Evolutionary conservation across 805 yeast species (phyloP).

Genomic region (Ogataea pilisensis): DNA sequence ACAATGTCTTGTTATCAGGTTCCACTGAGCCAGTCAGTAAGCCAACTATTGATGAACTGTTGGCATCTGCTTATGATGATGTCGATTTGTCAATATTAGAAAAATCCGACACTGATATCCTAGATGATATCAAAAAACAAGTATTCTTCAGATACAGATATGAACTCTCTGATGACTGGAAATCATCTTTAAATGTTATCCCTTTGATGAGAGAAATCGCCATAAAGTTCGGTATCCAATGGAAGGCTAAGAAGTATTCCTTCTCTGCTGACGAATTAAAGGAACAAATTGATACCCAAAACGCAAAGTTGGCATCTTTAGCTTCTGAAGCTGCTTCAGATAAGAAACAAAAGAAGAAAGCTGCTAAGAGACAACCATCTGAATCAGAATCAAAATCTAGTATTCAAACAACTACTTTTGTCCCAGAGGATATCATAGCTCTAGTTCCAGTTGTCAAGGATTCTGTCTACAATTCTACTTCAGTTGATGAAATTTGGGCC

Average conservation of each 20-base stretch:
- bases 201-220: slow-evolving; percentile 67
- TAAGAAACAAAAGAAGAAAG: slow-evolving; percentile 18
- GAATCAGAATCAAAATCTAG: slow-evolving; percentile 9
- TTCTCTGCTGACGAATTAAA: slow-evolving; percentile 43
- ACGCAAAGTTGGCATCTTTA: slow-evolving; percentile 14
- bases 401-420: slow-evolving; percentile 39
- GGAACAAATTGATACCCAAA: slow-evolving; percentile 21
- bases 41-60: slow-evolving; percentile 41
- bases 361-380: slow-evolving; percentile 20
- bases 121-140: slow-evolving; percentile 44
- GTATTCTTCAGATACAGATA: slow-evolving; percentile 63
- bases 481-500: slow-evolving; percentile 73
- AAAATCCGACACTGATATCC: slow-evolving; percentile 40
- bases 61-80: slow-evolving; percentile 39
- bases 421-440: slow-evolving; percentile 58
- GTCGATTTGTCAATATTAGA: slow-evolving; percentile 40
- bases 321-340: slow-evolving; percentile 6
- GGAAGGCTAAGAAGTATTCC: slow-evolving; percentile 51
- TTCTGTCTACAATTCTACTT: slow-evolving; percentile 57
- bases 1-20: slow-evolving; percentile 54
- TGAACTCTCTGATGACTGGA: slow-evolving; percentile 49
- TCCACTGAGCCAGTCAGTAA: slow-evolving; percentile 33
- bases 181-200: slow-evolving; percentile 31
- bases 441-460: slow-evolving; percentile 76
- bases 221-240: slow-evolving; percentile 79